phyloP scores from a whole-genome alignment of 2,329 filamentous ascomycete genomes.

The Aspergillus unguis region DNA sequence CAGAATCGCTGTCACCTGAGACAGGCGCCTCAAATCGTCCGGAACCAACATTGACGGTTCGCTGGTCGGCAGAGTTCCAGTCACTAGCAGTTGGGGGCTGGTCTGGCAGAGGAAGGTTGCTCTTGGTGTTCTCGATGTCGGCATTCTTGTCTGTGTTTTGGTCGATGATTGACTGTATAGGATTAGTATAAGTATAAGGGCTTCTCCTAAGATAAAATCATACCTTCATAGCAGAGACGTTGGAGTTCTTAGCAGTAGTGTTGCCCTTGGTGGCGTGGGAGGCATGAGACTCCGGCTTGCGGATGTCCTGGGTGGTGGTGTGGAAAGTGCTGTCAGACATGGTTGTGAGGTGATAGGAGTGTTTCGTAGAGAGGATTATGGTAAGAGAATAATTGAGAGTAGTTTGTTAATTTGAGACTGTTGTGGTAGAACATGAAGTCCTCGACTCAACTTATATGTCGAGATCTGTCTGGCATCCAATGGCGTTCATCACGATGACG shows the following conservation, averaged over 20 bases:
- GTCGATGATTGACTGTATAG: conserved; percentile 37
- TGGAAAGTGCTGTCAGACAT: conserved; percentile 41
- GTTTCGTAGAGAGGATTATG: neutral
- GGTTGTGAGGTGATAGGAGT: neutral
- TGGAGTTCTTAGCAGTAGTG: conserved; percentile 42
- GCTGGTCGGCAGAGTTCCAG: conserved; percentile 69
- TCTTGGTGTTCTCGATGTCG: conserved; percentile 64
- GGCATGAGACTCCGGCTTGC: conserved; percentile 46
- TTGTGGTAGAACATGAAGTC: neutral
- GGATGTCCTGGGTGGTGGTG: conserved; percentile 48
- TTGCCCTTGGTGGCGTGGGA: conserved; percentile 41
- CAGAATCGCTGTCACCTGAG: conserved; percentile 47
- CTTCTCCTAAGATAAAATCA: neutral
- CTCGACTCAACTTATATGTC: conserved; percentile 1
- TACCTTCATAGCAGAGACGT: conserved; percentile 49
- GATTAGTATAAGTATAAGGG: neutral
- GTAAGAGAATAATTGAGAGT: no score
- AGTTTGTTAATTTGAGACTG: neutral
- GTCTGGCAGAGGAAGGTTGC: conserved; percentile 76
- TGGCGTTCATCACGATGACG: conserved; percentile 6
- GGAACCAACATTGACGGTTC: conserved; percentile 67
- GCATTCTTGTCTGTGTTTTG: conserved; percentile 54
- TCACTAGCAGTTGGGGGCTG: conserved; percentile 73
- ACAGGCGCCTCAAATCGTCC: conserved; percentile 55
- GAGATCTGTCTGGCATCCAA: neutral